phyloP scores from a whole-genome alignment of 192 early-diverging fungal species.

The Thamnidium elegans region DNA sequence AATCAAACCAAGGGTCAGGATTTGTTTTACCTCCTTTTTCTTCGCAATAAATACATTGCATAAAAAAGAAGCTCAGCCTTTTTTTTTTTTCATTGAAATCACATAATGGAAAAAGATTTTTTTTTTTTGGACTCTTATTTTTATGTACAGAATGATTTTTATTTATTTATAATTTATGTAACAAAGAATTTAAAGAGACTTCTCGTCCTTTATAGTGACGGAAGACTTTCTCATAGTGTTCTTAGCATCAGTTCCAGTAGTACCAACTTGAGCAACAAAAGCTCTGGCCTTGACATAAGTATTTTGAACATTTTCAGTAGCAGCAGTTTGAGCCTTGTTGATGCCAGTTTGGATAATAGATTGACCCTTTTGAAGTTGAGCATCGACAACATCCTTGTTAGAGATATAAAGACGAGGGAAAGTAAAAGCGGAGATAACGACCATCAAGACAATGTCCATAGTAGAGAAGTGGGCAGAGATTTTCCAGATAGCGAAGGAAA shows the following conservation, averaged over 20 bases:
- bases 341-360: constrained; percentile 2
- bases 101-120: too few relatives aligned
- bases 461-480: constrained; percentile 24
- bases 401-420: constrained; percentile 28
- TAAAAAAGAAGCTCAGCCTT: too few relatives aligned
- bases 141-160: neutral
- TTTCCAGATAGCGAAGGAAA: constrained; percentile 18
- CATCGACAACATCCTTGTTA: constrained; percentile 26
- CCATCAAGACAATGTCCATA: constrained; percentile 5
- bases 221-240: constrained; percentile 19
- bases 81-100: too few relatives aligned
- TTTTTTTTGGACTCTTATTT: too few relatives aligned
- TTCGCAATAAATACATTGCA: neutral
- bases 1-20: neutral
- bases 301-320: constrained; percentile 8
- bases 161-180: neutral
- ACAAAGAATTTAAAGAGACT: constrained; percentile 7
- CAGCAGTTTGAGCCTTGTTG: constrained; percentile 3
- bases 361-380: constrained; percentile 20
- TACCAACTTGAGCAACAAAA: constrained; percentile 22
- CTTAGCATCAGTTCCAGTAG: constrained; percentile 28
- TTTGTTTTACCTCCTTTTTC: constrained; percentile 1
- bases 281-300: constrained; percentile 24
- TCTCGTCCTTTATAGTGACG: constrained; percentile 17
- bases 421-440: constrained; percentile 18